Conservation (phyloP, 1,139 yeast species). For the Kodamaea plutei region DNA sequence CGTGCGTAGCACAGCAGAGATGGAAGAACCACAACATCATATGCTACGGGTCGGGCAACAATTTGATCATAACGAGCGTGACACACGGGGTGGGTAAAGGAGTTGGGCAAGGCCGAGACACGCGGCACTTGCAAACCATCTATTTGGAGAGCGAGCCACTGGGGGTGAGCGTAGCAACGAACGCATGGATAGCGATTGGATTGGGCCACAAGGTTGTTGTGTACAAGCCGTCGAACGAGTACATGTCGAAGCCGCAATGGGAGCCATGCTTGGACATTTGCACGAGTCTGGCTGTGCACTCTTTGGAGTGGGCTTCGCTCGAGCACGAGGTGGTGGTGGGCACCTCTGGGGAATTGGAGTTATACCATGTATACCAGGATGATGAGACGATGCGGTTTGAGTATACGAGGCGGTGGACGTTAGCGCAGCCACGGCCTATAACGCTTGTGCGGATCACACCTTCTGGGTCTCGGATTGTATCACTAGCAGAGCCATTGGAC, state of each 20-base stretch:
- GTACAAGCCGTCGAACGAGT: conserved; percentile 44
- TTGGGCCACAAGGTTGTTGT: conserved; percentile 29
- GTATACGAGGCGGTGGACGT: conserved; percentile 48
- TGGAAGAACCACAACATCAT: conserved; percentile 70
- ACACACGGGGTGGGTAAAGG: too few species aligned
- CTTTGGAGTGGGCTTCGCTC: conserved; percentile 63
- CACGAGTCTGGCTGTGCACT: conserved; percentile 33
- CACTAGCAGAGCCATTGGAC: conserved; percentile 54
- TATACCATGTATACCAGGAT: conserved; percentile 47
- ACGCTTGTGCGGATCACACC: conserved; percentile 53
- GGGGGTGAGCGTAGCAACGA: conserved; percentile 60
- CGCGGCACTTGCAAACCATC: conserved; percentile 64
- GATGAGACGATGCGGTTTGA: conserved; percentile 33
- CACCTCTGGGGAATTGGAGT: conserved; percentile 42
- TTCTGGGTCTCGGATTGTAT: conserved; percentile 63
- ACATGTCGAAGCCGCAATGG: conserved; percentile 49
- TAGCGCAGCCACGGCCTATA: conserved; percentile 54
- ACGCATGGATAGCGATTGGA: conserved; percentile 56
- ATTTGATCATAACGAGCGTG: conserved; percentile 52
- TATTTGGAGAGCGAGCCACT: conserved; percentile 64
- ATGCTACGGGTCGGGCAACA: conserved; percentile 86
- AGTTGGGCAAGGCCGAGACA: conserved; percentile 1
- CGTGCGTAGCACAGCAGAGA: conserved; percentile 54
- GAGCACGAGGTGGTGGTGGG: conserved; percentile 63
- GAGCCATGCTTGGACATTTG: conserved; percentile 19